Evolutionary conservation across 306 rosid genomes (phyloP), one percentile per base, ranked within the genome.

Genomic region (Malus sylvestris): DNA sequence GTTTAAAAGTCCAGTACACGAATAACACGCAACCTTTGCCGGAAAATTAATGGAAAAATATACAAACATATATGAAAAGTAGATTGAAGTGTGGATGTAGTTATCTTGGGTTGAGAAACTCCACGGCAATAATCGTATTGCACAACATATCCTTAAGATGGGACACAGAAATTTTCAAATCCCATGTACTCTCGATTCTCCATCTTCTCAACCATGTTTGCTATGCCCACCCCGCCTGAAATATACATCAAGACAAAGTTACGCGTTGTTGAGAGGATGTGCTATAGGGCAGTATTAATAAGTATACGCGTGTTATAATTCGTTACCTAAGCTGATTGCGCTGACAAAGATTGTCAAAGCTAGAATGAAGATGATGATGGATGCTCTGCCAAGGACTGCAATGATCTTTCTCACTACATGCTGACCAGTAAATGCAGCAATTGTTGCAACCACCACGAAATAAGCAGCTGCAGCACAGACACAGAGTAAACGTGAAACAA

Each of bases 151-250:
- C 11, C 52, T 81, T 76, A 90, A 72, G 88, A 67, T 11, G 53
- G 78, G 68, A 49, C 63, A 62, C 96, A 88, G 27, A 90, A 88
- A 79, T 85, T 76, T 81, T 90, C 93, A 71, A 90, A 90, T 0
- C 93, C 93, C 96, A 91, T 87, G 25, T 91, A 91, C 77, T 91
- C 96, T 52, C 81, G 71, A 63, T 84, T 89, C 81, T 86, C 89
- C 87, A 91, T 64, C 89, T 89, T 91, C 84, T 73, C 84, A 68
- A 91, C 84, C 96, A 91, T 91, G 67, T 87, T 84, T 65, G 86
- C 86, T 70, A 89, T 91, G 61, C 93, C 93, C 72, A 91, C 91
- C 44, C 96, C 96, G 76, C 96, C 93, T 90, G 80, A 22, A 78
- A 83, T 2, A 74, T 23, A 66, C 35, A 44, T 68, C 30, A 40